Percentiles rank a stretch among this genome's conserved stretches.
Evolutionary conservation across 1,139 yeast species (phyloP).

Genomic region (Saccharomyces pastorianus): DNA sequence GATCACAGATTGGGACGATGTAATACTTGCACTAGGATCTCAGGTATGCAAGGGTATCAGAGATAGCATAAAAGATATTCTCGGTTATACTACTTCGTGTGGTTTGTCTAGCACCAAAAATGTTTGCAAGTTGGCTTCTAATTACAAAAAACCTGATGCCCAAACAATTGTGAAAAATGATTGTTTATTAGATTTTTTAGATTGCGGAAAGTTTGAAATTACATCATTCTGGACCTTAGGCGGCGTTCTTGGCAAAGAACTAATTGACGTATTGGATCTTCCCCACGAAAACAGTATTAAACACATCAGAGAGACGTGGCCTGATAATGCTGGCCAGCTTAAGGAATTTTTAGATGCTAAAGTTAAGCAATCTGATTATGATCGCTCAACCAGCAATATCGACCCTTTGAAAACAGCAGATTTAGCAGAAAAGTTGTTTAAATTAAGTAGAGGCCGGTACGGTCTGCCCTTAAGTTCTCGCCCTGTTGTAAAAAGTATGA

Average conservation of each 20-base stretch:
- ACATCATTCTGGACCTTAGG: conserved; percentile 86
- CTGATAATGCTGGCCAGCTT: conserved; percentile 27
- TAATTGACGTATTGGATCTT: conserved; percentile 40
- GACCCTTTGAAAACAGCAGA: conserved; percentile 28
- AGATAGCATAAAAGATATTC: conserved; percentile 39
- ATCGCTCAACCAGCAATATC: conserved; percentile 20
- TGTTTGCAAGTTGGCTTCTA: conserved; percentile 85
- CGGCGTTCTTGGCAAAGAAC: conserved; percentile 71
- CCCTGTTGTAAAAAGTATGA: conserved; percentile 74
- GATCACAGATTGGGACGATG: conserved; percentile 77
- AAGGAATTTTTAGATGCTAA: conserved; percentile 24
- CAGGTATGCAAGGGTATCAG: conserved; percentile 49
- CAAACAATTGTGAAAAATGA: conserved; percentile 64
- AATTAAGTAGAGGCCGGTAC: conserved; percentile 58
- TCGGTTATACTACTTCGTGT: conserved; percentile 84
- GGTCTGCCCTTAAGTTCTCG: conserved; percentile 46
- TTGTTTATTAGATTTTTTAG: conserved; percentile 46
- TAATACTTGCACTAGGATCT: conserved; percentile 60
- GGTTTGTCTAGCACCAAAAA: conserved; percentile 74
- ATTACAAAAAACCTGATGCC: conserved; percentile 72
- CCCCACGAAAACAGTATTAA: conserved; percentile 38
- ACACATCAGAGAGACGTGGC: conserved; percentile 42
- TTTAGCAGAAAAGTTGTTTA: conserved; percentile 45
- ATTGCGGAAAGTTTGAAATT: conserved; percentile 46
- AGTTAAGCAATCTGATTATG: conserved; percentile 13